phyloP scores from a whole-genome alignment of 2,329 filamentous ascomycete genomes.

The Fusarium sp. region DNA sequence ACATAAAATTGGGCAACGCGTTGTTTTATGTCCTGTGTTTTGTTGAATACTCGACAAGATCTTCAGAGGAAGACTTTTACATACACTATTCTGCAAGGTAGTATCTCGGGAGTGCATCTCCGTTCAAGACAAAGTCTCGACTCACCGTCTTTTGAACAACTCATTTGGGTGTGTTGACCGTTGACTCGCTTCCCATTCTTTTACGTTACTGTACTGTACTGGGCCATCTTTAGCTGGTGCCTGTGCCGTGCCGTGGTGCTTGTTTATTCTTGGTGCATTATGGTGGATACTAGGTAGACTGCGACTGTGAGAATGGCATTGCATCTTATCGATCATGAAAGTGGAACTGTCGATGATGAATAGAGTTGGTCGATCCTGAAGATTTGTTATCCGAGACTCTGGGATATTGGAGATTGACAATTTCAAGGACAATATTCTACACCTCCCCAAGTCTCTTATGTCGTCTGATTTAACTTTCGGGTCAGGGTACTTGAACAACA shows the following conservation, averaged over 20 bases:
- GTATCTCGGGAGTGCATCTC: slow-evolving; percentile 27
- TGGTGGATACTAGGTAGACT: slow-evolving; percentile 9
- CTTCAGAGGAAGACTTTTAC: slow-evolving; percentile 18
- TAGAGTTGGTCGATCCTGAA: slow-evolving; percentile 4
- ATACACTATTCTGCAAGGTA: not conserved
- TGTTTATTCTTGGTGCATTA: slow-evolving; percentile 32
- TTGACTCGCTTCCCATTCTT: slow-evolving; percentile 12
- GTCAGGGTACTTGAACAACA: not conserved
- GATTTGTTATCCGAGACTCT: not conserved
- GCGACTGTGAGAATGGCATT: slow-evolving; percentile 6
- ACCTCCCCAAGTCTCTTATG: not conserved
- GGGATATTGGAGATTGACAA: not conserved
- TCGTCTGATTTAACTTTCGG: slow-evolving; percentile 3
- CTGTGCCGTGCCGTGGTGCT: slow-evolving; percentile 29
- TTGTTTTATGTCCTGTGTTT: not conserved
- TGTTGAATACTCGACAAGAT: not conserved
- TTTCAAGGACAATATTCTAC: not conserved
- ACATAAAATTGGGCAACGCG: not conserved
- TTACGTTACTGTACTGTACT: not conserved
- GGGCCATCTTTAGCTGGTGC: slow-evolving; percentile 1
- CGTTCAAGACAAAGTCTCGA: slow-evolving; percentile 9
- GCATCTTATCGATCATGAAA: slow-evolving; percentile 13
- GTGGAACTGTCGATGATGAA: slow-evolving; percentile 20
- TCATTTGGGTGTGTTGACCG: slow-evolving; percentile 5
- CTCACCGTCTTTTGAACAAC: slow-evolving; percentile 40